Evolutionary conservation across 176 grass and related monocot species (phyloP).

Genomic region (Guadua angustifolia): DNA sequence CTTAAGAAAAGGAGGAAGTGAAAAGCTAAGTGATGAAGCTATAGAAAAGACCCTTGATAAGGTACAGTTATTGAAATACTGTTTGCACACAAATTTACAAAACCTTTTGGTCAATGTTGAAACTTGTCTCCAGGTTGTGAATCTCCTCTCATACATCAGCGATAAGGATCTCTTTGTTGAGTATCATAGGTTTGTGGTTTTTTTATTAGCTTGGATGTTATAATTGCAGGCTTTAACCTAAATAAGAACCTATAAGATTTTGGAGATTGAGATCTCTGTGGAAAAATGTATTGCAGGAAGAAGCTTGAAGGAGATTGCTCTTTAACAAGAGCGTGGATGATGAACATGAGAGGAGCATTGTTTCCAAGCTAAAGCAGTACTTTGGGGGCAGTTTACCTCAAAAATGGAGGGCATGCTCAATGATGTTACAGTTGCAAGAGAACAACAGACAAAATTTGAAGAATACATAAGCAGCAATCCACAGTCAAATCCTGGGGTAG

Average conservation of each 20-base stretch:
- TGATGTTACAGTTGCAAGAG: constrained; percentile 58
- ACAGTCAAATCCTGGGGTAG: constrained; percentile 48
- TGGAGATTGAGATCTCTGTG: neutral
- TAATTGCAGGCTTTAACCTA: neutral
- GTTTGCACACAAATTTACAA: no score
- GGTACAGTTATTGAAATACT: no score
- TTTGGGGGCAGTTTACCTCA: constrained; percentile 69
- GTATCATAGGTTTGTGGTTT: constrained; percentile 49
- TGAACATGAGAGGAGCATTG: constrained; percentile 67
- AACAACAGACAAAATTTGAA: constrained; percentile 56
- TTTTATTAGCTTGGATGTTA: neutral
- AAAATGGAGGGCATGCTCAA: constrained; percentile 73
- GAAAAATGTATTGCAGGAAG: constrained; percentile 33
- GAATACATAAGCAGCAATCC: constrained; percentile 26
- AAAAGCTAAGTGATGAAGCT: no score
- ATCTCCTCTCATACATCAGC: constrained; percentile 44
- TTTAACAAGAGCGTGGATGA: constrained; percentile 50
- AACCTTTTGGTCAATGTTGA: no score
- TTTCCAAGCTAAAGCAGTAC: constrained; percentile 70
- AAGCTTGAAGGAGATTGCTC: constrained; percentile 26
- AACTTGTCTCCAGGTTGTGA: constrained; percentile 45
- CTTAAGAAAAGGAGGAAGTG: no score
- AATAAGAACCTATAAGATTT: neutral
- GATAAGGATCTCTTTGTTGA: constrained; percentile 63
- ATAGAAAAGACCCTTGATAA: no score